phyloP scores from a whole-genome alignment of 139 green algal genomes.

The Mesotaenium endlicherianum region DNA sequence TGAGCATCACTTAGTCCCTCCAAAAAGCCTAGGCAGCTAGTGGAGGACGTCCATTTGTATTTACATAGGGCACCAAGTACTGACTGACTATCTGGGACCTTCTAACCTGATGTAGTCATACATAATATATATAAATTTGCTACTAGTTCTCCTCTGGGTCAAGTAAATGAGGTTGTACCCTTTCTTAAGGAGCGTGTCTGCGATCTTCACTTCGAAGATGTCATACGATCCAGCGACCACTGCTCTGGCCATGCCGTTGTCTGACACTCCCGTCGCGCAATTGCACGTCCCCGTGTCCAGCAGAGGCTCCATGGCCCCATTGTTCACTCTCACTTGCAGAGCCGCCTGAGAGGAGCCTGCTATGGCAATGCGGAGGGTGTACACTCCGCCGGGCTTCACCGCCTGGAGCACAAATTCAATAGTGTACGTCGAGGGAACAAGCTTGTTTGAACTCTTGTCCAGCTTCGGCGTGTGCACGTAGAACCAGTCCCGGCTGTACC shows the following conservation, averaged over 20 bases:
- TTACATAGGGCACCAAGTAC: neutral
- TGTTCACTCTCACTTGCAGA: constrained; percentile 9
- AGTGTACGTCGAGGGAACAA: neutral
- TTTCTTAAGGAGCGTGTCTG: neutral
- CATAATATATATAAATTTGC: constrained; percentile 28
- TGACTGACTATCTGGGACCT: constrained; percentile 4
- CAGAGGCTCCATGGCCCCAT: neutral
- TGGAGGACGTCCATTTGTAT: neutral
- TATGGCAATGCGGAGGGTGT: constrained; percentile 23
- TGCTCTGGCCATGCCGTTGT: constrained; percentile 22
- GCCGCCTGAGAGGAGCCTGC: neutral
- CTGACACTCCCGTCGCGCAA: neutral
- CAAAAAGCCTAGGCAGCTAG: neutral
- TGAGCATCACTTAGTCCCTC: neutral
- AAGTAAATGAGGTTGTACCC: constrained; percentile 10
- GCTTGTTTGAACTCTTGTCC: neutral
- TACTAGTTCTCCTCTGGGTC: neutral
- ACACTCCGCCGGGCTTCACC: constrained; percentile 8
- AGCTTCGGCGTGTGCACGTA: constrained; percentile 7
- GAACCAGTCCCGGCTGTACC: constrained; percentile 13
- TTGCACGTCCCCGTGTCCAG: constrained; percentile 5
- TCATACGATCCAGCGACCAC: constrained; percentile 9
- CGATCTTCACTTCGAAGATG: constrained; percentile 6
- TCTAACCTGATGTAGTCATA: constrained; percentile 42
- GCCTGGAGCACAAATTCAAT: constrained; percentile 1